These are phyloP conservation scores for Epichloe brachyelytri DNA, from an alignment of 2,329 filamentous ascomycete genomes.

Conservation along the genomic window DNA sequence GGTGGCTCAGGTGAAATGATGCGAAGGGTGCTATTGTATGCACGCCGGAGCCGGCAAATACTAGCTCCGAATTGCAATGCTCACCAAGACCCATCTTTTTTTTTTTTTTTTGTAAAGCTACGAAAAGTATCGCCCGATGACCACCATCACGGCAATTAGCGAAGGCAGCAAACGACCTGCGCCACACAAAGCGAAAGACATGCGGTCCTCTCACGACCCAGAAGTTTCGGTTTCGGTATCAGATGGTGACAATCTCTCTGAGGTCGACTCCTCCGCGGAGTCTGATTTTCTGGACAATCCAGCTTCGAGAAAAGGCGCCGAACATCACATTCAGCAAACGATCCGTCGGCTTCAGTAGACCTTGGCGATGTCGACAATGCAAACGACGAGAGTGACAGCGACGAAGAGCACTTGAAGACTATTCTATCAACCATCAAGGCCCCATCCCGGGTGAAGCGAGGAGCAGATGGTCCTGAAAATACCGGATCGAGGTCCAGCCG, in stretches of 20 bases:
- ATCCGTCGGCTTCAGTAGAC: slow-evolving; percentile 10
- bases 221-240: background rate
- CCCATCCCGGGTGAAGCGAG: slow-evolving; percentile 40
- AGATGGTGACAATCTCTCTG: slow-evolving; percentile 2
- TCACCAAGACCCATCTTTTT: too few relatives aligned
- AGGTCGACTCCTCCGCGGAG: slow-evolving; percentile 21
- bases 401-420: slow-evolving; percentile 19
- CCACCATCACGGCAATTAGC: background rate
- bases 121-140: background rate
- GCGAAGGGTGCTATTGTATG: too few relatives aligned
- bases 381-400: slow-evolving; percentile 21
- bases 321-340: slow-evolving; percentile 19
- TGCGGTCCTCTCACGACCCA: background rate
- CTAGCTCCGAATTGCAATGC: too few relatives aligned
- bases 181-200: background rate
- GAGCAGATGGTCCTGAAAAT: slow-evolving; percentile 11
- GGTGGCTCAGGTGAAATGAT: too few relatives aligned
- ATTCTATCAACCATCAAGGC: slow-evolving; percentile 32
- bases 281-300: slow-evolving; percentile 38
- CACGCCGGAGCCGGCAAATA: too few relatives aligned
- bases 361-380: slow-evolving; percentile 12
- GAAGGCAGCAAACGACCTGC: background rate
- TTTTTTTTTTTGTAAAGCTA: background rate
- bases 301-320: slow-evolving; percentile 31
- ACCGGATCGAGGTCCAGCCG: slow-evolving; percentile 10